Conservation (phyloP, 2,329 filamentous ascomycete genomes). For the Rhynchosporium graminicola region DNA sequence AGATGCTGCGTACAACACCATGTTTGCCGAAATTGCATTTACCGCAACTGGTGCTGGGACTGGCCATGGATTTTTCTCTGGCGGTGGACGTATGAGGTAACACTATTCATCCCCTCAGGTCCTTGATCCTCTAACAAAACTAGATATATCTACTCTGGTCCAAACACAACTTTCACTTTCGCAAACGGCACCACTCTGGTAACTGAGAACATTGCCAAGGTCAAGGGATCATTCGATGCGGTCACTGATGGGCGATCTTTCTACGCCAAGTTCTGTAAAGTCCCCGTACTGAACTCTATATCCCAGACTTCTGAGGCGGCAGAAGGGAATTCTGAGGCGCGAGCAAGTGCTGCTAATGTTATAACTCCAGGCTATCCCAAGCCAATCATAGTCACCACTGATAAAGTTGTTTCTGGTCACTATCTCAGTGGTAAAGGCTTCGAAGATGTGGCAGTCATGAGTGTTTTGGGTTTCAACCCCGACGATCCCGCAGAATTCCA, state of each 20-base stretch:
- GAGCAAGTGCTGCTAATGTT: conserved; percentile 8
- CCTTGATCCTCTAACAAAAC: neutral
- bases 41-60: conserved; percentile 25
- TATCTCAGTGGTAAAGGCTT: conserved; percentile 36
- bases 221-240: conserved; percentile 41
- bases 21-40: conserved; percentile 43
- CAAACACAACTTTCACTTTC: conserved; percentile 44
- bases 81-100: conserved; percentile 42
- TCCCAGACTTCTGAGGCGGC: conserved; percentile 12
- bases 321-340: conserved; percentile 5
- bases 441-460: conserved; percentile 39
- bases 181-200: conserved; percentile 43
- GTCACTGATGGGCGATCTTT: conserved; percentile 37
- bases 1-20: conserved; percentile 46
- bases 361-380: conserved; percentile 34
- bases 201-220: conserved; percentile 41
- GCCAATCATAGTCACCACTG: conserved; percentile 33
- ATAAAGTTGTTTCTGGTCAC: conserved; percentile 36
- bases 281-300: neutral
- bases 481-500: conserved; percentile 36
- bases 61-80: conserved; percentile 42
- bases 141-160: conserved; percentile 44
- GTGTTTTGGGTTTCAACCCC: conserved; percentile 35
- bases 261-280: conserved; percentile 35
- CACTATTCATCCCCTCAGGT: neutral